phyloP scores from a whole-genome alignment of 495 filamentous ascomycete genomes.

The Pyronema domesticum region DNA sequence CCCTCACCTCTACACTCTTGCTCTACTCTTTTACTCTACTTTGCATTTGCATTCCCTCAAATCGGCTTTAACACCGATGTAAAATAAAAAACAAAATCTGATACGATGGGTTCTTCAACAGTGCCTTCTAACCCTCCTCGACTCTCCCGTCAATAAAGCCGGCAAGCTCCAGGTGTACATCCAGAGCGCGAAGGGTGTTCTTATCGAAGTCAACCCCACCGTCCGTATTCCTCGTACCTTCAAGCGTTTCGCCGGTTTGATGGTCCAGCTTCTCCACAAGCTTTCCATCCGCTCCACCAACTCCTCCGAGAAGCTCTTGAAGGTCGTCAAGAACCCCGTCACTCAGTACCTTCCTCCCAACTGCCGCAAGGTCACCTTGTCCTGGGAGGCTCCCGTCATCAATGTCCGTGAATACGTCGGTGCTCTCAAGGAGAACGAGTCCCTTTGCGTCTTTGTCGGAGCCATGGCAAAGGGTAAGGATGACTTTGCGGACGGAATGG shows the following conservation, averaged over 20 bases:
- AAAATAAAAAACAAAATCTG: not conserved
- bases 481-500: constrained; percentile 83
- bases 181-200: constrained; percentile 84
- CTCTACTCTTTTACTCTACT: too few species aligned
- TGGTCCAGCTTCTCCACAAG: constrained; percentile 96
- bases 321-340: constrained; percentile 94
- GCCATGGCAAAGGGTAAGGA: constrained; percentile 95
- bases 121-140: constrained; percentile 93
- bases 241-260: constrained; percentile 94
- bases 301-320: constrained; percentile 90
- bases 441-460: constrained; percentile 91
- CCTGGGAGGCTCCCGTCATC: constrained; percentile 74
- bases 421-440: constrained; percentile 59
- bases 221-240: constrained; percentile 95
- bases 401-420: constrained; percentile 77
- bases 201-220: constrained; percentile 93
- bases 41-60: constrained; percentile 1
- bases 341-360: constrained; percentile 91
- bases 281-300: constrained; percentile 89
- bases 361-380: constrained; percentile 91
- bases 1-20: too few species aligned
- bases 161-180: constrained; percentile 96
- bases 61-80: constrained; percentile 5
- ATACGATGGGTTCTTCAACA: constrained; percentile 29
- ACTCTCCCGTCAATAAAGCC: constrained; percentile 96